A percentile compares a stretch with the other conserved stretches of the same genome.
These are phyloP conservation scores for Casuarina equisetifolia DNA, from an alignment of 306 rosid species.

Conservation along the genomic window DNA sequence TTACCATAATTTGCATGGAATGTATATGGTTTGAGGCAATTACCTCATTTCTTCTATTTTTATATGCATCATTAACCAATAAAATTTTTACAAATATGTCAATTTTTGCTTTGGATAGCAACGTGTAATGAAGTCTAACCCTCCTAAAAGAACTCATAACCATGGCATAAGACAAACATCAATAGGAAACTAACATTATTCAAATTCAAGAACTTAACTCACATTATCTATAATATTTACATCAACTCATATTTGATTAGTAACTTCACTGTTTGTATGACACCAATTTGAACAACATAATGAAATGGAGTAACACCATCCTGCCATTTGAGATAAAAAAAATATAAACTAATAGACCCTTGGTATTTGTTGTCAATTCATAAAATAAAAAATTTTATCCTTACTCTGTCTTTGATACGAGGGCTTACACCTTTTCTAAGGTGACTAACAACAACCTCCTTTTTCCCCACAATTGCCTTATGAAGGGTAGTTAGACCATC, in stretches of 20 bases:
- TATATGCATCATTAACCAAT: constrained; percentile 80
- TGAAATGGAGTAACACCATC: constrained; percentile 96
- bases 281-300: constrained; percentile 92
- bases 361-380: constrained; percentile 7
- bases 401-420: constrained; percentile 73
- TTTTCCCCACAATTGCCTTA: constrained; percentile 73
- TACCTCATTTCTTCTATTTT: constrained; percentile 74
- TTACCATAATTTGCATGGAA: neutral
- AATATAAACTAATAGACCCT: constrained; percentile 17
- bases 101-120: constrained; percentile 82
- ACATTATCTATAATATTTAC: constrained; percentile 79
- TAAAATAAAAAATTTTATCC: constrained; percentile 18
- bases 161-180: constrained; percentile 1
- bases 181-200: constrained; percentile 4
- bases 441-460: constrained; percentile 77
- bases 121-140: constrained; percentile 95
- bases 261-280: constrained; percentile 79
- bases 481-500: constrained; percentile 93
- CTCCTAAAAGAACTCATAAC: constrained; percentile 48
- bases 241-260: constrained; percentile 77
- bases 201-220: constrained; percentile 23
- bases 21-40: constrained; percentile 15
- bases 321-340: constrained; percentile 39
- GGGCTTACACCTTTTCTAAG: constrained; percentile 94
- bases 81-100: constrained; percentile 76